phyloP scores from a whole-genome alignment of 2,329 filamentous ascomycete genomes.

The Fusarium xyrophilum region DNA sequence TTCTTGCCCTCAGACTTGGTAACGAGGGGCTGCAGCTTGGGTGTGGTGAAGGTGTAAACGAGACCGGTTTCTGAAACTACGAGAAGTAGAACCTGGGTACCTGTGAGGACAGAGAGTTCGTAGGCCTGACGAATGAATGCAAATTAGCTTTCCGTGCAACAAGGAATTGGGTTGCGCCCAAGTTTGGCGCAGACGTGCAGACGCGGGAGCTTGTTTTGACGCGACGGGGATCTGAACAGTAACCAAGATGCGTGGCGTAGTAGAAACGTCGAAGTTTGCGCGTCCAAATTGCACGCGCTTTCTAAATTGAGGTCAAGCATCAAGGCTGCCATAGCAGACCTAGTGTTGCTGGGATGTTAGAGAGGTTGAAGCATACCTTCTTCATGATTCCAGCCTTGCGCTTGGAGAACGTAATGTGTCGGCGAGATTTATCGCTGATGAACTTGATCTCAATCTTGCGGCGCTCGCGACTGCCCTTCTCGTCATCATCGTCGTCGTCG shows the following conservation, averaged over 20 bases:
- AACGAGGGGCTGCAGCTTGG: slow-evolving; percentile 96
- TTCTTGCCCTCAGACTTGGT: slow-evolving; percentile 99
- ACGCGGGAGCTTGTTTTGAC: slow-evolving; percentile 11
- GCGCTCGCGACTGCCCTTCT: slow-evolving; percentile 96
- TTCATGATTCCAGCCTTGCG: slow-evolving; percentile 99
- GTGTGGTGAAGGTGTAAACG: slow-evolving; percentile 98
- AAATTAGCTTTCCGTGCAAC: slow-evolving; percentile 30
- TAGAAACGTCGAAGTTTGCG: background rate
- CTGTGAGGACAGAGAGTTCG: slow-evolving; percentile 94
- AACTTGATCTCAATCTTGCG: slow-evolving; percentile 99
- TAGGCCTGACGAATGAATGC: slow-evolving; percentile 72
- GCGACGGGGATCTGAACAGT: slow-evolving; percentile 6
- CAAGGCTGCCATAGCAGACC: background rate
- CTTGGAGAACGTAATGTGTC: slow-evolving; percentile 99
- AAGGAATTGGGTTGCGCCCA: background rate
- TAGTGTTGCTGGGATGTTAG: background rate
- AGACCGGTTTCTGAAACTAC: slow-evolving; percentile 97
- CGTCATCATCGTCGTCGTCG: slow-evolving; percentile 96
- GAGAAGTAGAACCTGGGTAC: slow-evolving; percentile 94
- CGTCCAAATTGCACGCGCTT: slow-evolving; percentile 1
- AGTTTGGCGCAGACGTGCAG: background rate
- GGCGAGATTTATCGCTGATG: slow-evolving; percentile 99
- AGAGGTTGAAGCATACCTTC: slow-evolving; percentile 72
- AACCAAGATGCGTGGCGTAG: background rate
- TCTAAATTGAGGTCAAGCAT: background rate